Percentiles rank a stretch among this genome's conserved stretches.
Evolutionary conservation across 129 eudicot genomes (phyloP).

Genomic region (Escallonia rubra): DNA sequence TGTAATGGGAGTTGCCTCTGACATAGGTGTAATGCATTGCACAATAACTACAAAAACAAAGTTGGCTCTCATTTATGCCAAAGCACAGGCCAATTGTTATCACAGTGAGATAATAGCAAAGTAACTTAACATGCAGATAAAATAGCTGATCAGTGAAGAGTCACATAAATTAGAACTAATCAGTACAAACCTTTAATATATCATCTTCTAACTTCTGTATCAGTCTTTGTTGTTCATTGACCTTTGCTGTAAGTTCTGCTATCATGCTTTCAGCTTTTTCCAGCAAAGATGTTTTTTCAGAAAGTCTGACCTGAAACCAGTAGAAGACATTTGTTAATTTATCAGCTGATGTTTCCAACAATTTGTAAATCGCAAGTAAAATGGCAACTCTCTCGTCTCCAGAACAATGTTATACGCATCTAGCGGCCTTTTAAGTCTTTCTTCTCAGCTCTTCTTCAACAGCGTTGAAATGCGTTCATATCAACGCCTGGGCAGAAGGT

Average conservation of each 20-base stretch:
- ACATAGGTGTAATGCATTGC: not conserved
- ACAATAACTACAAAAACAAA: no score
- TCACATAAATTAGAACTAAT: not conserved
- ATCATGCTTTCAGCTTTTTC: conserved; percentile 81
- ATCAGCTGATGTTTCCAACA: no score
- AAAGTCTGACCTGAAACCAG: conserved; percentile 70
- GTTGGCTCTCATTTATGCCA: not conserved
- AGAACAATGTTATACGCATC: no score
- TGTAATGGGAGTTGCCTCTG: not conserved
- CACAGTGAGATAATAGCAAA: not conserved
- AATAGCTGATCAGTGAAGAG: not conserved
- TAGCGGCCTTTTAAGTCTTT: no score
- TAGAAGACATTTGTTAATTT: conserved; percentile 2
- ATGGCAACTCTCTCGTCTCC: no score
- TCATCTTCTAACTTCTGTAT: conserved; percentile 99
- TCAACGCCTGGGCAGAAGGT: no score
- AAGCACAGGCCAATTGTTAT: not conserved
- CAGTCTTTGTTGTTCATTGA: conserved; percentile 74
- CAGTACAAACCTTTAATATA: conserved; percentile 61
- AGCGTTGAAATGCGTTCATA: no score
- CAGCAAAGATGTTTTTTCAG: conserved; percentile 69
- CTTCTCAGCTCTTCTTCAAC: no score
- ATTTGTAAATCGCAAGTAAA: no score
- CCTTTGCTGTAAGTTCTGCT: conserved; percentile 52
- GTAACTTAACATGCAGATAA: not conserved